Evolutionary conservation across 2,329 filamentous ascomycete species (phyloP).

Genomic region (Meredithiella fracta): DNA sequence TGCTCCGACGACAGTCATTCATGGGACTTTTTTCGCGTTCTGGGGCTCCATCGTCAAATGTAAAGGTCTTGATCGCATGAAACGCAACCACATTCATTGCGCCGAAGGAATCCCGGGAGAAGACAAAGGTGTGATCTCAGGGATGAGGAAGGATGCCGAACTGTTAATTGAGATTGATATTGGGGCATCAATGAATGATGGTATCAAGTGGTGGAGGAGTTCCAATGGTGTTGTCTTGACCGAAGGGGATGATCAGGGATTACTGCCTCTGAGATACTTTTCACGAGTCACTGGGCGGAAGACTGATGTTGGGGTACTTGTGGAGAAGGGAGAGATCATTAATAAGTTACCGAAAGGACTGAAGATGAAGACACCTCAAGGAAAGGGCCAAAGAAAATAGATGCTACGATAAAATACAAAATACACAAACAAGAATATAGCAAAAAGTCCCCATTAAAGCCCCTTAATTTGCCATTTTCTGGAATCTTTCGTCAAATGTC

Average conservation of each 20-base stretch:
- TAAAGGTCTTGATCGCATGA: slow-evolving; percentile 69
- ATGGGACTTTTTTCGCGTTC: slow-evolving; percentile 74
- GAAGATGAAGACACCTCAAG: slow-evolving; percentile 29
- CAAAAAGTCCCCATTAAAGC: too few relatives aligned
- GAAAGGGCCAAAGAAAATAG: slow-evolving; percentile 23
- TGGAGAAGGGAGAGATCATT: slow-evolving; percentile 51
- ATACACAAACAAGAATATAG: slow-evolving; percentile 7
- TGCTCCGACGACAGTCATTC: slow-evolving; percentile 54
- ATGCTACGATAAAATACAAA: slow-evolving; percentile 7
- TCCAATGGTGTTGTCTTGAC: slow-evolving; percentile 63
- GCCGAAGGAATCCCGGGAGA: slow-evolving; percentile 48
- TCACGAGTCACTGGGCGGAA: slow-evolving; percentile 49
- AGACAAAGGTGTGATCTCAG: slow-evolving; percentile 43
- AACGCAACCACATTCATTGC: slow-evolving; percentile 78
- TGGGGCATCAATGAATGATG: slow-evolving; percentile 43
- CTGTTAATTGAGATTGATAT: slow-evolving; percentile 66
- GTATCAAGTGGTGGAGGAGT: slow-evolving; percentile 59
- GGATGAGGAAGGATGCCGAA: slow-evolving; percentile 65
- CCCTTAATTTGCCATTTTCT: too few relatives aligned
- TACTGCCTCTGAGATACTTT: slow-evolving; percentile 53
- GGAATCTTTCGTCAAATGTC: too few relatives aligned
- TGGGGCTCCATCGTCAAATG: slow-evolving; percentile 59
- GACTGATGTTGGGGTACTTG: slow-evolving; percentile 45
- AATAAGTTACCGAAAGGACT: slow-evolving; percentile 49
- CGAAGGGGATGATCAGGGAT: slow-evolving; percentile 39